Evolutionary conservation across 345 rosid genomes (phyloP), one percentile per base, ranked within the genome.

Genomic region (Gossypium bickii): DNA sequence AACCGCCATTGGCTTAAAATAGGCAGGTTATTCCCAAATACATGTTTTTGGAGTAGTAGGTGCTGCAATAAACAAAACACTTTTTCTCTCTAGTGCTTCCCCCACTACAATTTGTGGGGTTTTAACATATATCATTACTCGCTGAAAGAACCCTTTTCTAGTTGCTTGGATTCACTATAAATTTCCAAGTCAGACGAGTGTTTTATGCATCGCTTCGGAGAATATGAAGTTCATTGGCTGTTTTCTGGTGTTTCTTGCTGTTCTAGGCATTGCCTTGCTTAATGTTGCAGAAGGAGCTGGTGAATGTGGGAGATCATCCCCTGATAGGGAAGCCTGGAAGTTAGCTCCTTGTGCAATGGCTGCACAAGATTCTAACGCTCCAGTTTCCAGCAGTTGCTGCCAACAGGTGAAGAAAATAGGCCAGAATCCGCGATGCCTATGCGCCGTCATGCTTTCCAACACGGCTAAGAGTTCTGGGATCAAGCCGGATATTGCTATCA

Each of bases 381-480:
- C 83, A 16, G 97, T 91, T 43, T 90, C 99, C 0, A 20, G 76
- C 74, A 83, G 77, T 77, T 95, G 98, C 85, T 93, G 98, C 71
- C 68, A 9, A 59, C 90, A 86, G 74, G 86, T 95, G 73, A 88
- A 81, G 86, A 85, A 76, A 74, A 85, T 95, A 5, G 97, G 94
- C 41, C 87, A 84, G 80, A 93, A 83, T 68, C 98, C 99, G 0
- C 72, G 82, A 78, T 93, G 98, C 66, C 91, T 93, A 1, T 93
- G 96, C 18, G 93, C 97, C 53, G 96, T 85, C 43, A 91, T 95
- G 96, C 94, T 91, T 51, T 91, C 97, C 2, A 85, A 91, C 53
- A 91, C 92, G 3, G 97, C 96, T 25, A 90, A 82, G 62, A 86
- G 80, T 43, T 85, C 93, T 4, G 99, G 99, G 13, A 78, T 82